Evolutionary conservation across 495 filamentous ascomycete genomes (phyloP).

Genomic region (Trichoderma reesei): DNA sequence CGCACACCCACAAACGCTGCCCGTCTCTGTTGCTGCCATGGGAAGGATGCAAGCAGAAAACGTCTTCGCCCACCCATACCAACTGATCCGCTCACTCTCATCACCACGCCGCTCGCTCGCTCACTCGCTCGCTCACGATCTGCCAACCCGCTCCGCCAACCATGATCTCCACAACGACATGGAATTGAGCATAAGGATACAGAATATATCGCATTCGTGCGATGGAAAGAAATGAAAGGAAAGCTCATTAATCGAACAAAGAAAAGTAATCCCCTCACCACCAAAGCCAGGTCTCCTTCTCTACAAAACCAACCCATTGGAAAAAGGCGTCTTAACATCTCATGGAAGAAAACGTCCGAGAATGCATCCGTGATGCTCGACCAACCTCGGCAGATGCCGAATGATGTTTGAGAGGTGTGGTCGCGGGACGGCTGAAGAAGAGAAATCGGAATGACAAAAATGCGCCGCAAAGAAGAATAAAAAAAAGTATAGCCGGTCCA

Average conservation of each 20-base stretch:
- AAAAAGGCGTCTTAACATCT: constrained; percentile 1
- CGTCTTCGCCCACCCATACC: neutral
- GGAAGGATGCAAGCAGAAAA: neutral
- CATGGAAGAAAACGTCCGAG: neutral
- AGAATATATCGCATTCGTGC: neutral
- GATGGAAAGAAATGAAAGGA: neutral
- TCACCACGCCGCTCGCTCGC: too few species aligned
- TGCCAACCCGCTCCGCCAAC: neutral
- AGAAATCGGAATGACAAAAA: constrained; percentile 1
- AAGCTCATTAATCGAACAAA: constrained; percentile 6
- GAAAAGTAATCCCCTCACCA: neutral
- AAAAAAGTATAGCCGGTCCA: constrained; percentile 5
- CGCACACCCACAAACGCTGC: too few species aligned
- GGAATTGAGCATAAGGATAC: neutral
- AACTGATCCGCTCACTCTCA: neutral
- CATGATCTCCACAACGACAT: neutral
- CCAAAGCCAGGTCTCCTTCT: neutral
- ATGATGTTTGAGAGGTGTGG: neutral
- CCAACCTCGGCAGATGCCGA: neutral
- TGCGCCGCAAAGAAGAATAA: constrained; percentile 1
- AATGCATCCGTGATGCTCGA: neutral
- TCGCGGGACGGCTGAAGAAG: neutral
- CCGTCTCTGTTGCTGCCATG: neutral
- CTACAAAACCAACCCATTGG: neutral
- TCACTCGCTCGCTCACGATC: neutral